Conservation (phyloP, 805 yeast species). For the Hanseniaspora osmophila region DNA sequence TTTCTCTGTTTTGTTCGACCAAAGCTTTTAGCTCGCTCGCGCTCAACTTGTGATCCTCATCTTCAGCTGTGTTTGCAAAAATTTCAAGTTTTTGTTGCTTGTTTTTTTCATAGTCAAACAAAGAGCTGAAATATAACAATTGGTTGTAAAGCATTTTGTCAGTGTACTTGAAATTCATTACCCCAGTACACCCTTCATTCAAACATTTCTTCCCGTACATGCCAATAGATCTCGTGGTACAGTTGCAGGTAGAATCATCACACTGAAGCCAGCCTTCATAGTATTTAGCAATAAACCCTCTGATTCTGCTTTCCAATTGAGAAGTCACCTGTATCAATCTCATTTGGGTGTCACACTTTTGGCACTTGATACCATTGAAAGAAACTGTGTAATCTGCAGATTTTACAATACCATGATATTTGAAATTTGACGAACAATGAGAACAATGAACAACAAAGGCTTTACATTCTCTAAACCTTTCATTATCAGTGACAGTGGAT, state of each 20-base stretch:
- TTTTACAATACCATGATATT: conserved; percentile 61
- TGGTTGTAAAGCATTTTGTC: conserved; percentile 81
- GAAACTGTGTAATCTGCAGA: conserved; percentile 48
- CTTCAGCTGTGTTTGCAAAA: conserved; percentile 26
- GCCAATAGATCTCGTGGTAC: conserved; percentile 67
- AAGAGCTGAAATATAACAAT: conserved; percentile 56
- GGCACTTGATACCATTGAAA: conserved; percentile 59
- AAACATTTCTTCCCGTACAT: conserved; percentile 84
- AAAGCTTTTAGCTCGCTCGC: conserved; percentile 54
- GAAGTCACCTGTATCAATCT: conserved; percentile 42
- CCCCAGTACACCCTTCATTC: conserved; percentile 49
- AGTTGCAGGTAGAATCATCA: conserved; percentile 73
- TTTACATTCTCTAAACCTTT: conserved; percentile 59
- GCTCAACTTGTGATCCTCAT: conserved; percentile 12
- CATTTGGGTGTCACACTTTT: conserved; percentile 40
- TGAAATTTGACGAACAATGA: conserved; percentile 42
- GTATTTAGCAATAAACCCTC: conserved; percentile 57
- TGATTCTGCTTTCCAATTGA: conserved; percentile 62
- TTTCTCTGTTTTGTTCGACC: conserved; percentile 62
- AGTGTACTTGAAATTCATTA: conserved; percentile 60
- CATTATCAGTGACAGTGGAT: conserved; percentile 65
- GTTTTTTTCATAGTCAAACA: conserved; percentile 74
- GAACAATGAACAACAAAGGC: conserved; percentile 44
- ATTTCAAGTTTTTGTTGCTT: conserved; percentile 44
- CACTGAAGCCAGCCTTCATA: conserved; percentile 81